Conservation (phyloP, 2,329 filamentous ascomycete species). For the Cercospora brassicicola region DNA sequence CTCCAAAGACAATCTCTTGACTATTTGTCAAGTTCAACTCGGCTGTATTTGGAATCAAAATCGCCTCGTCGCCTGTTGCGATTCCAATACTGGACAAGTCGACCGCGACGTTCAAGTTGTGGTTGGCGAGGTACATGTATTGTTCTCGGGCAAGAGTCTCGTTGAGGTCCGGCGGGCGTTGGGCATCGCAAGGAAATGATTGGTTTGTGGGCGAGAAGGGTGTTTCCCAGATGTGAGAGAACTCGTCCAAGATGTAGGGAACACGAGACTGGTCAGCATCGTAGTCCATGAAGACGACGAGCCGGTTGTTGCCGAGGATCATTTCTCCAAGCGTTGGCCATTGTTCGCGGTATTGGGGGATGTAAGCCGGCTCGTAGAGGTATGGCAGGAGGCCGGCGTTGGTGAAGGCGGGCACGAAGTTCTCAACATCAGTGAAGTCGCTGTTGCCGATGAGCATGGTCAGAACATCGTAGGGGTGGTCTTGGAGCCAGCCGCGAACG, state of each 20-base stretch:
- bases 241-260: constrained; percentile 85
- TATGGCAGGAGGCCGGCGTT: constrained; percentile 70
- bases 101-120: constrained; percentile 83
- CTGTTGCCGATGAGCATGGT: constrained; percentile 84
- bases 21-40: constrained; percentile 72
- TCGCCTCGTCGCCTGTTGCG: constrained; percentile 39
- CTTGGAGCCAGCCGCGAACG: constrained; percentile 70
- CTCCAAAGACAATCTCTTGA: constrained; percentile 60
- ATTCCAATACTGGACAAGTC: constrained; percentile 57
- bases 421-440: constrained; percentile 65
- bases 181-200: constrained; percentile 72
- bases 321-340: constrained; percentile 82
- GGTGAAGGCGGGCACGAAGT: constrained; percentile 69
- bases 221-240: constrained; percentile 86
- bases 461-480: constrained; percentile 81
- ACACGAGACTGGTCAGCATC: constrained; percentile 73
- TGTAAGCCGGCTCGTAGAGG: constrained; percentile 69
- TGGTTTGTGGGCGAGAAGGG: constrained; percentile 73
- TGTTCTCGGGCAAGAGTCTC: constrained; percentile 54
- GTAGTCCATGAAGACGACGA: constrained; percentile 83
- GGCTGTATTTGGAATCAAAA: constrained; percentile 72
- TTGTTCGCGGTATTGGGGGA: constrained; percentile 69
- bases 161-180: constrained; percentile 70
- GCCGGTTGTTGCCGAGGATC: constrained; percentile 66
- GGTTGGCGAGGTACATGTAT: constrained; percentile 79